Conservation (phyloP, 164 flowering plant genomes). For the Dillenia suffruticosa region DNA sequence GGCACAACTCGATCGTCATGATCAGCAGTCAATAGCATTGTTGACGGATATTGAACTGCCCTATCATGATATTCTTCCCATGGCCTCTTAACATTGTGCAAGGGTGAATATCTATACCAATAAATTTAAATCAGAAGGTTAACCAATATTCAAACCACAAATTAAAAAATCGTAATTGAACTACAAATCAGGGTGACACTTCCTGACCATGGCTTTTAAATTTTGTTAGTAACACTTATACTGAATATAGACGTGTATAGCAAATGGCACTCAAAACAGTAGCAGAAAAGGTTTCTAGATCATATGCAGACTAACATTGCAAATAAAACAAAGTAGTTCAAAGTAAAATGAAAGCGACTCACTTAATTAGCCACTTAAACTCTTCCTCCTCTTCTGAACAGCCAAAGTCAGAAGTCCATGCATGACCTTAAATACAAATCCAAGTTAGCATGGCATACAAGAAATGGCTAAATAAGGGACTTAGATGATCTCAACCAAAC, state of each 20-base stretch:
- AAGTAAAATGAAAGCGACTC: slow-evolving; percentile 16
- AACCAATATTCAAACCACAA: neutral
- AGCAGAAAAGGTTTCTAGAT: no score
- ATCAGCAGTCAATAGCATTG: slow-evolving; percentile 96
- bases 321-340: no score
- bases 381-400: slow-evolving; percentile 95
- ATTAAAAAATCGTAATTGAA: neutral
- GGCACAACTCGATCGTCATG: slow-evolving; percentile 99
- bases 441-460: slow-evolving; percentile 5
- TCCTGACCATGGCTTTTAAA: no score
- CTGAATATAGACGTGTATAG: no score
- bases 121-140: neutral
- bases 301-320: no score
- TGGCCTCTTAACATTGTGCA: slow-evolving; percentile 93
- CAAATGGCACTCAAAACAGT: no score
- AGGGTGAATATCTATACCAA: slow-evolving; percentile 78
- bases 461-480: neutral
- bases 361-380: slow-evolving; percentile 92
- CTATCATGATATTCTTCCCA: slow-evolving; percentile 61
- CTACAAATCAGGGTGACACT: neutral
- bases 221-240: neutral
- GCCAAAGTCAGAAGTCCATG: slow-evolving; percentile 97
- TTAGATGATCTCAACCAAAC: slow-evolving; percentile 30
- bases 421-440: slow-evolving; percentile 67
- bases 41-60: slow-evolving; percentile 71